phyloP scores from a whole-genome alignment of 163 green algal genomes.

The Chloromonas sp. region DNA sequence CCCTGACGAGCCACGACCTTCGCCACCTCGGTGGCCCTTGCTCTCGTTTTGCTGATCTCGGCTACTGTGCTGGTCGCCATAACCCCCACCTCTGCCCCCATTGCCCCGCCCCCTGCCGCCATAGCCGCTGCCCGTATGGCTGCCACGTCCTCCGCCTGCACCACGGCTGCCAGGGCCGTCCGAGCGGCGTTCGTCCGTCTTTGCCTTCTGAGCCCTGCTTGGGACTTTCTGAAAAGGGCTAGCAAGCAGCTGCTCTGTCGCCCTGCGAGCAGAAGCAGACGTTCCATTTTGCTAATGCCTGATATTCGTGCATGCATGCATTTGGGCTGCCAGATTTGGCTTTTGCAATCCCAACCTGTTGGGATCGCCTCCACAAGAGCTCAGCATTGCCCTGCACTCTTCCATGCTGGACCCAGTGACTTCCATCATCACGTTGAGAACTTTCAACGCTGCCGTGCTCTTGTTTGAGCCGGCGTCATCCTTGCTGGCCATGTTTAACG shows the following conservation, averaged over 20 bases:
- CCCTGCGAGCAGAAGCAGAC: neutral
- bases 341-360: neutral
- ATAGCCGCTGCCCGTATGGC: neutral
- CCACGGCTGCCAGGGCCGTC: neutral
- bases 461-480: neutral
- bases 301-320: no score
- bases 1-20: no score
- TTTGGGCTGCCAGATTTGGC: no score
- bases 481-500: neutral
- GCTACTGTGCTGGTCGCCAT: neutral
- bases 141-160: slow-evolving; percentile 6
- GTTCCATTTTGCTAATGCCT: no score
- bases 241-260: slow-evolving; percentile 3
- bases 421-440: slow-evolving; percentile 8
- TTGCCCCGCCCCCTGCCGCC: no score
- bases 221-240: neutral
- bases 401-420: slow-evolving; percentile 4
- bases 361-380: neutral
- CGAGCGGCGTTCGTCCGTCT: neutral
- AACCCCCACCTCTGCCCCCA: neutral
- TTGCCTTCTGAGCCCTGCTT: neutral
- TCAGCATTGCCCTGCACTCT: slow-evolving; percentile 6
- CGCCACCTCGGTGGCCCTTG: neutral
- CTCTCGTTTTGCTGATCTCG: neutral
- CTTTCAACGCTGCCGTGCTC: neutral